Evolutionary conservation across 768 basidiomycete species (phyloP).

Genomic region (Rhizopogon vesiculosus): DNA sequence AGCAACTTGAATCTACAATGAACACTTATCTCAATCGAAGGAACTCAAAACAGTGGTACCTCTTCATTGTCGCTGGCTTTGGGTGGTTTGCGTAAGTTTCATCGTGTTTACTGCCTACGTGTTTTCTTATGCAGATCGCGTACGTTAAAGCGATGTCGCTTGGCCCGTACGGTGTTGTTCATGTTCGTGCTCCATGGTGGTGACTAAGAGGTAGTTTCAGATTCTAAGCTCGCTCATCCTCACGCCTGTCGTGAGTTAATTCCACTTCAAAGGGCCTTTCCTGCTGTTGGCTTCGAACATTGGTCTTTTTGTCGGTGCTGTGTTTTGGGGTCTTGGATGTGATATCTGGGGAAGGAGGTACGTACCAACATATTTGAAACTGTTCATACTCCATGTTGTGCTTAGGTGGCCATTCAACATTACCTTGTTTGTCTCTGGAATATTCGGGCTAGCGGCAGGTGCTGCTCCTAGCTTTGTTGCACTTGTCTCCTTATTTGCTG

Average conservation of each 20-base stretch:
- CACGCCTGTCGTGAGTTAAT: conserved; percentile 43
- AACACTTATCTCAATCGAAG: no score
- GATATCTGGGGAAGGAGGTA: conserved; percentile 49
- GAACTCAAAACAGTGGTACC: no score
- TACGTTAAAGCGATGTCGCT: no score
- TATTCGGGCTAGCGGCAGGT: conserved; percentile 49
- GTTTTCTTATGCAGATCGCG: no score
- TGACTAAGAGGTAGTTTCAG: conserved; percentile 16
- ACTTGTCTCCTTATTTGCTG: conserved; percentile 42
- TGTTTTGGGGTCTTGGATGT: conserved; percentile 44
- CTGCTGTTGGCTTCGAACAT: conserved; percentile 48
- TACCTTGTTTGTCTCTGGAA: conserved; percentile 48
- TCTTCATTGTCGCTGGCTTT: no score
- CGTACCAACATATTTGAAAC: conserved; percentile 1
- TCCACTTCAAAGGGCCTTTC: conserved; percentile 41
- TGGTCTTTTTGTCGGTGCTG: conserved; percentile 47
- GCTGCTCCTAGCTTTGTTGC: conserved; percentile 42
- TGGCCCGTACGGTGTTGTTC: no score
- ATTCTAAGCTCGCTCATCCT: conserved; percentile 40
- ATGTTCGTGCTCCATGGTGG: no score
- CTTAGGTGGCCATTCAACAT: conserved; percentile 47
- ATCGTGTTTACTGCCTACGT: no score
- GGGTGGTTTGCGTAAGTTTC: no score
- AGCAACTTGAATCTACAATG: no score
- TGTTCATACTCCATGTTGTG: neutral